Percentiles rank a stretch among this genome's conserved stretches.
phyloP scores from a whole-genome alignment of 2,329 filamentous ascomycete genomes.

The Phyllachora maydis region DNA sequence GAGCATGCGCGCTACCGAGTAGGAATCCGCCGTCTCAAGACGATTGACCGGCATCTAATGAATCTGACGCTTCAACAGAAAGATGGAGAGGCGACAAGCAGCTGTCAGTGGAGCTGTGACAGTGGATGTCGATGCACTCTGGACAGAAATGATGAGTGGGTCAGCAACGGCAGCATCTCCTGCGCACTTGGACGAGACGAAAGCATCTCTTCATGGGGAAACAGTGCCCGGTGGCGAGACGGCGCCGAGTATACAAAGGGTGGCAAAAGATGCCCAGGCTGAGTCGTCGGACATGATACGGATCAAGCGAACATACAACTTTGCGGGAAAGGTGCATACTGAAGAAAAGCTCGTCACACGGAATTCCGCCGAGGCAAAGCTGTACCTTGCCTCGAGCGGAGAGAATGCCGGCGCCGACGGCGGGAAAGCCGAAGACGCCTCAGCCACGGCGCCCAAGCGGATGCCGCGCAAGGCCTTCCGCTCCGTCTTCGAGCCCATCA shows the following conservation, averaged over 20 bases:
- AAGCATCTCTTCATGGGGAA: constrained; percentile 2
- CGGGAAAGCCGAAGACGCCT: constrained; percentile 7
- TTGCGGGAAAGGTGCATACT: constrained; percentile 50
- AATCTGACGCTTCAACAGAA: no score
- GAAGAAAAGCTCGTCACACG: constrained; percentile 50
- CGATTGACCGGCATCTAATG: no score
- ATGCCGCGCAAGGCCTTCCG: constrained; percentile 34
- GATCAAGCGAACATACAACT: constrained; percentile 54
- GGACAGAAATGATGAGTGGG: constrained; percentile 40
- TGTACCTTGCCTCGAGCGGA: constrained; percentile 34
- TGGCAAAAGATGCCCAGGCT: constrained; percentile 12
- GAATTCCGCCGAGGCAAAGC: constrained; percentile 43
- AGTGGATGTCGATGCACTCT: constrained; percentile 50
- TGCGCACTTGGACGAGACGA: constrained; percentile 4
- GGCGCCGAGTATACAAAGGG: constrained; percentile 2
- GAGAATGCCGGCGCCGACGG: constrained; percentile 9
- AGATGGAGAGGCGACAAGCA: constrained; percentile 32
- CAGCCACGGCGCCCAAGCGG: constrained; percentile 14
- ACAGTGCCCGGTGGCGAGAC: constrained; percentile 1
- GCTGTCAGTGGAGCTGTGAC: constrained; percentile 38
- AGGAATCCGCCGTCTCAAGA: constrained; percentile 11
- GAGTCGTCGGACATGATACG: constrained; percentile 24
- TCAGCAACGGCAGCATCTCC: constrained; percentile 1
- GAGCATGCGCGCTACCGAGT: constrained; percentile 46
- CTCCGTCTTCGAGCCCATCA: constrained; percentile 39